phyloP scores from a whole-genome alignment of 1,284 basidiomycete genomes.

The Rhodotorula sp. region DNA sequence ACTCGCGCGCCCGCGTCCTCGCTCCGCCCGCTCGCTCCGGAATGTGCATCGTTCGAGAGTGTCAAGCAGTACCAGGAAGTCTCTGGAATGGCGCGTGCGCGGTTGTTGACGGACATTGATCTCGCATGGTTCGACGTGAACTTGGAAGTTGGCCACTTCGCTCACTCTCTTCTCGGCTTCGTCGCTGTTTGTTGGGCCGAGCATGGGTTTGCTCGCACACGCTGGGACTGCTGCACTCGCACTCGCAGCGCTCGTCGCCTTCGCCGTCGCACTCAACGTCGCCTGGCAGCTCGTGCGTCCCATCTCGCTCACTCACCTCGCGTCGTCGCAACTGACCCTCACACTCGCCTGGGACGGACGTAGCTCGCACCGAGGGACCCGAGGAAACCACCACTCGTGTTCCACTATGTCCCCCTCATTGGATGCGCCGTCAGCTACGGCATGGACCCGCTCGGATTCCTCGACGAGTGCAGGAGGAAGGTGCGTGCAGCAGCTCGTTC shows the following conservation, averaged over 20 bases:
- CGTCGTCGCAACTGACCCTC: slow-evolving; percentile 14
- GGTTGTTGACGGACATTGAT: too few relatives aligned
- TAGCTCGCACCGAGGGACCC: slow-evolving; percentile 60
- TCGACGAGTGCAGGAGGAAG: slow-evolving; percentile 74
- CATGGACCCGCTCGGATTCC: slow-evolving; percentile 74
- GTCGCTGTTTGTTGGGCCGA: too few relatives aligned
- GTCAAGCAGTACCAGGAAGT: too few relatives aligned
- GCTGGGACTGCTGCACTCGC: slow-evolving; percentile 2
- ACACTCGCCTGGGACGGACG: not conserved
- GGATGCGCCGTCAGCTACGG: slow-evolving; percentile 72
- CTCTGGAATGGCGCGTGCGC: not conserved
- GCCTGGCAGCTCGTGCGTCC: slow-evolving; percentile 60
- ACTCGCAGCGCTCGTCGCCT: slow-evolving; percentile 36
- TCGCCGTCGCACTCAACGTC: slow-evolving; percentile 62
- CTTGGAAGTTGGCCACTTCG: not conserved
- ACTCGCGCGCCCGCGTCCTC: too few relatives aligned
- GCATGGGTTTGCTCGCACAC: not conserved
- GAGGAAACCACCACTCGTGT: slow-evolving; percentile 67
- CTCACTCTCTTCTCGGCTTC: not conserved
- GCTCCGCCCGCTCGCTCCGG: too few relatives aligned
- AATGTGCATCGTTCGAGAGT: not conserved
- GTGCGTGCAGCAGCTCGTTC: slow-evolving; percentile 52
- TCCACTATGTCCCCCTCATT: slow-evolving; percentile 72
- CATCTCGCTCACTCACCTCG: not conserved
- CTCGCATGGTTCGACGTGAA: too few relatives aligned